phyloP scores from a whole-genome alignment of 1,284 basidiomycete genomes.

The Fomitopsis betulina region DNA sequence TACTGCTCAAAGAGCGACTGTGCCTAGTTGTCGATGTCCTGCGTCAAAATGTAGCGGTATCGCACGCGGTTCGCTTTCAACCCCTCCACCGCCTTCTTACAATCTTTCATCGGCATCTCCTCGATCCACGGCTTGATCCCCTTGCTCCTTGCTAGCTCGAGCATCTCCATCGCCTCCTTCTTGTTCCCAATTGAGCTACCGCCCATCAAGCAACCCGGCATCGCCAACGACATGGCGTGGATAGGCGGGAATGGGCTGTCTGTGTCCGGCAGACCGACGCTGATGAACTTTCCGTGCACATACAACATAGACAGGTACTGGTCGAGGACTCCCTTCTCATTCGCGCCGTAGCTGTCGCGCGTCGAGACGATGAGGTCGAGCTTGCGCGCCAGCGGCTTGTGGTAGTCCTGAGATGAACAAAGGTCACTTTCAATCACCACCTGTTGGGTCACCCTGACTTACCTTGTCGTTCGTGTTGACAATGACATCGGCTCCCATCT shows the following conservation, averaged over 20 bases:
- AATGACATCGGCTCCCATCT: slow-evolving; percentile 57
- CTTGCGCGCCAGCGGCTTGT: slow-evolving; percentile 35
- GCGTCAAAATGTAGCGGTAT: slow-evolving; percentile 47
- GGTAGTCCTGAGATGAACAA: slow-evolving; percentile 30
- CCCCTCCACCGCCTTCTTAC: slow-evolving; percentile 48
- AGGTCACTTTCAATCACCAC: neutral
- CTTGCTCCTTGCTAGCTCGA: slow-evolving; percentile 54
- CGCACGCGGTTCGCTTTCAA: slow-evolving; percentile 48
- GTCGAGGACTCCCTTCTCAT: slow-evolving; percentile 18
- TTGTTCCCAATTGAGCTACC: slow-evolving; percentile 59
- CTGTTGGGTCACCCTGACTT: neutral
- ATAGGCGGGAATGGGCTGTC: slow-evolving; percentile 36
- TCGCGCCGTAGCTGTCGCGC: slow-evolving; percentile 24
- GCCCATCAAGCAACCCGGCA: slow-evolving; percentile 35
- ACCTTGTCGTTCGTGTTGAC: slow-evolving; percentile 34
- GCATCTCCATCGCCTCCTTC: slow-evolving; percentile 59
- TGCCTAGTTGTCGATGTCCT: slow-evolving; percentile 24
- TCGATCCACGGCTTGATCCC: slow-evolving; percentile 46
- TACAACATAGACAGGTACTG: slow-evolving; percentile 43
- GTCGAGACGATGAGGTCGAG: slow-evolving; percentile 65
- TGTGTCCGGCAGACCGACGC: slow-evolving; percentile 46
- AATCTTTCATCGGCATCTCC: slow-evolving; percentile 56
- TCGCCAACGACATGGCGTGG: slow-evolving; percentile 31
- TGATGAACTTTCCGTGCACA: slow-evolving; percentile 51
- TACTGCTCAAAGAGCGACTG: neutral